phyloP scores from a whole-genome alignment of 2,329 filamentous ascomycete species.

The Trichocomaceae sp. region DNA sequence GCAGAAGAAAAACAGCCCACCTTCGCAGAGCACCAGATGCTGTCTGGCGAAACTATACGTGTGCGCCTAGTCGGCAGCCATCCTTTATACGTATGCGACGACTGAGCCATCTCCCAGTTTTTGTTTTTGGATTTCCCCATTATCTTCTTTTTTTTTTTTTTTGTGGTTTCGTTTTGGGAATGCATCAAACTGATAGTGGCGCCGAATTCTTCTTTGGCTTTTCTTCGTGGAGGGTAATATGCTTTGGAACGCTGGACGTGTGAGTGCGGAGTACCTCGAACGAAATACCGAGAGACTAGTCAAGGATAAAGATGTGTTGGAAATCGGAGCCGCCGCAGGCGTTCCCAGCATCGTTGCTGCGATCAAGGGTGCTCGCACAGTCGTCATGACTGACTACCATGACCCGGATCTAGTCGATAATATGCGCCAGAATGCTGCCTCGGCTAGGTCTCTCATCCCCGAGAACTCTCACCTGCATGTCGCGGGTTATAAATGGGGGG shows the following conservation, averaged over 20 bases:
- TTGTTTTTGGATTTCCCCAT: neutral
- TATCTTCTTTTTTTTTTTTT: neutral
- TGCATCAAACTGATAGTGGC: conserved; percentile 17
- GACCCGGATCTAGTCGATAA: conserved; percentile 77
- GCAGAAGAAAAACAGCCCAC: conserved; percentile 70
- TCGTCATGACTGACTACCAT: conserved; percentile 81
- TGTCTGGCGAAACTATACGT: conserved; percentile 57
- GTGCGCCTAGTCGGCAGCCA: conserved; percentile 80
- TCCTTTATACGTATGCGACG: conserved; percentile 64
- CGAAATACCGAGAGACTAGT: conserved; percentile 55
- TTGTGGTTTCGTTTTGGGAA: neutral
- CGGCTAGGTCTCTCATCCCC: conserved; percentile 43
- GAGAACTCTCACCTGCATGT: conserved; percentile 46
- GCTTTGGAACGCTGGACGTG: conserved; percentile 83
- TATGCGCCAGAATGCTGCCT: conserved; percentile 66
- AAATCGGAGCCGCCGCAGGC: conserved; percentile 83
- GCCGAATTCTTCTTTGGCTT: no score
- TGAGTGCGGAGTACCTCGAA: conserved; percentile 73
- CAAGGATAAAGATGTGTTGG: conserved; percentile 64
- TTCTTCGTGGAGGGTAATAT: conserved; percentile 58
- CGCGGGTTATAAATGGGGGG: conserved; percentile 80
- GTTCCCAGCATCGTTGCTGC: conserved; percentile 74
- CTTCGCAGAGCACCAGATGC: conserved; percentile 62
- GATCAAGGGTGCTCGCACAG: conserved; percentile 60
- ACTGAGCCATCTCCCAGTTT: neutral